Conservation (phyloP, 2,329 filamentous ascomycete species). For the Falciphora oryzae region DNA sequence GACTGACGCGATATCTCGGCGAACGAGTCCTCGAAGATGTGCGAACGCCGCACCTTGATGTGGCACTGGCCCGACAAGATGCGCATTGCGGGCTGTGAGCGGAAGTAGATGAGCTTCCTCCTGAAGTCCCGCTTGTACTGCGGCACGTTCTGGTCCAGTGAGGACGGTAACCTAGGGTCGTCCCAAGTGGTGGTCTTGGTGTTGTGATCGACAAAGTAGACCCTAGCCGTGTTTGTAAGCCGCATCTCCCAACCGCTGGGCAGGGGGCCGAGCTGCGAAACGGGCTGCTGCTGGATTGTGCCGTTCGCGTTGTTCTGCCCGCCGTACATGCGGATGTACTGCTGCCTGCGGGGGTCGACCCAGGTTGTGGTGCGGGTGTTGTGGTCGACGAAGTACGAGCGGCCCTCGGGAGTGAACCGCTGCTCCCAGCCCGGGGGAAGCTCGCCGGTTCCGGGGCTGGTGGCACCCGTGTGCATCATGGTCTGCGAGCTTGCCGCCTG, state of each 20-base stretch:
- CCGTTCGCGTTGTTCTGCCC: slow-evolving; percentile 81
- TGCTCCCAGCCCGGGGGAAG: slow-evolving; percentile 96
- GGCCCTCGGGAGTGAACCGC: slow-evolving; percentile 87
- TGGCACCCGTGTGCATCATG: slow-evolving; percentile 93
- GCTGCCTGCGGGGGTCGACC: slow-evolving; percentile 94
- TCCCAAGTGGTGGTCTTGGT: slow-evolving; percentile 99
- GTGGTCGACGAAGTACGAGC: slow-evolving; percentile 96
- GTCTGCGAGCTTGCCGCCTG: slow-evolving; percentile 55
- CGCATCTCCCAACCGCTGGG: slow-evolving; percentile 99
- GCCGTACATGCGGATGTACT: slow-evolving; percentile 96
- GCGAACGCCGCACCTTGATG: slow-evolving; percentile 91
- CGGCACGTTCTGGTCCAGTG: slow-evolving; percentile 93
- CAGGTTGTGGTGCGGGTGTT: slow-evolving; percentile 97
- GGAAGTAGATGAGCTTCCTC: slow-evolving; percentile 97
- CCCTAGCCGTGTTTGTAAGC: slow-evolving; percentile 91
- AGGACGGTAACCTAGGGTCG: slow-evolving; percentile 89
- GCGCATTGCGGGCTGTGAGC: slow-evolving; percentile 91
- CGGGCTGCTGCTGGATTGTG: slow-evolving; percentile 92
- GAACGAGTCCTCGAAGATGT: slow-evolving; percentile 98
- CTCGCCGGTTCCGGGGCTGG: slow-evolving; percentile 89
- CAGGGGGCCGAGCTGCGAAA: slow-evolving; percentile 89
- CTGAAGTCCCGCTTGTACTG: slow-evolving; percentile 99
- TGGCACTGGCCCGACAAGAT: slow-evolving; percentile 96
- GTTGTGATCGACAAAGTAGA: slow-evolving; percentile 99
- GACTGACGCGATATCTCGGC: slow-evolving; percentile 97